A percentile compares a stretch with the other conserved stretches of the same genome.
Evolutionary conservation across 129 eudicot genomes (phyloP).

Genomic region (Artemisia argyi): DNA sequence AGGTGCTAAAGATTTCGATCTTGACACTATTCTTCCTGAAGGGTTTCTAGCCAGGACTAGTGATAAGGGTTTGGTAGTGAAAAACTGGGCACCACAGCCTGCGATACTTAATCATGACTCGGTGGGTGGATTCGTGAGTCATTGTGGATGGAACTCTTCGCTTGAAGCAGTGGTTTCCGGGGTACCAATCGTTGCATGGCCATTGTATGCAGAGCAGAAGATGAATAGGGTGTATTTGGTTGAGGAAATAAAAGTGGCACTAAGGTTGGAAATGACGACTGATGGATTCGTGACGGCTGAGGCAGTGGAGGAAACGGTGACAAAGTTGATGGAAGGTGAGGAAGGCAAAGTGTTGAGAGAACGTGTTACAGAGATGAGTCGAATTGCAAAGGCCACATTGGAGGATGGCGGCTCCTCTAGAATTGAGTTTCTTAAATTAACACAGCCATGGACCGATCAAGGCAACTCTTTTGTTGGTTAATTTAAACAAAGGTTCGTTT

Average conservation of each 20-base stretch:
- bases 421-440: not conserved
- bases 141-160: slow-evolving; percentile 67
- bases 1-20: slow-evolving; percentile 36
- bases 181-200: slow-evolving; percentile 30
- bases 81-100: slow-evolving; percentile 60
- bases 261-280: slow-evolving; percentile 34
- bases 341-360: slow-evolving; percentile 12
- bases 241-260: slow-evolving; percentile 44
- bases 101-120: slow-evolving; percentile 46
- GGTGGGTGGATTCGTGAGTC: slow-evolving; percentile 66
- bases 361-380: slow-evolving; percentile 10
- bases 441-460: not conserved
- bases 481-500: no score
- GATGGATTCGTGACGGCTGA: slow-evolving; percentile 8
- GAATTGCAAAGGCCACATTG: slow-evolving; percentile 3
- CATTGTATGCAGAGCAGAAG: slow-evolving; percentile 63
- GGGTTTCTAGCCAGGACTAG: slow-evolving; percentile 52
- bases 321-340: slow-evolving; percentile 19
- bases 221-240: slow-evolving; percentile 45
- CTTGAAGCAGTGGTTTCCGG: slow-evolving; percentile 42
- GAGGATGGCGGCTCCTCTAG: slow-evolving; percentile 11
- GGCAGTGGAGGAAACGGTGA: not conserved
- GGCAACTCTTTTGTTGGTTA: no score
- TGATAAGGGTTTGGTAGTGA: slow-evolving; percentile 43
- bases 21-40: slow-evolving; percentile 34